These are phyloP conservation scores for Infundibulicybe gibba DNA, from an alignment of 768 basidiomycete genomes.

Conservation along the genomic window DNA sequence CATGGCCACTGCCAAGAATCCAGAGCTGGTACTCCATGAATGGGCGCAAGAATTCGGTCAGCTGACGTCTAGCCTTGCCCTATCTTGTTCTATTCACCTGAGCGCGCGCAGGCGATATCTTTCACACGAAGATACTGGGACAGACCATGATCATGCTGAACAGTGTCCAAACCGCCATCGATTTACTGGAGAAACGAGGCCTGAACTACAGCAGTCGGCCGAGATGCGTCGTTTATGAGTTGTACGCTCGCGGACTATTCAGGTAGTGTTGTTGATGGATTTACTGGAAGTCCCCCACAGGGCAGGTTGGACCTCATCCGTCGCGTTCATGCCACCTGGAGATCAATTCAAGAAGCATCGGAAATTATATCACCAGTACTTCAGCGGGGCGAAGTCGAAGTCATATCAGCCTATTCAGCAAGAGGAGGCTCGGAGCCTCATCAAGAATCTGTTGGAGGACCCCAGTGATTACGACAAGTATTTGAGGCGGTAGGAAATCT, in stretches of 20 bases:
- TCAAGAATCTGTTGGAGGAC: not conserved
- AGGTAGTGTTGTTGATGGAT: not conserved
- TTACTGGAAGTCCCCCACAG: not conserved
- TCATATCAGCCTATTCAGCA: not conserved
- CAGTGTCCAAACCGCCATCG: slow-evolving; percentile 2
- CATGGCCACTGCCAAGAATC: not conserved
- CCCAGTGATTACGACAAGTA: not conserved
- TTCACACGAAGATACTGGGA: slow-evolving; percentile 3
- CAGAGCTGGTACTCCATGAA: slow-evolving; percentile 1
- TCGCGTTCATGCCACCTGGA: not conserved
- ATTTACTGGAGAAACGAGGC: slow-evolving; percentile 14
- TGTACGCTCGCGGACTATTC: not conserved
- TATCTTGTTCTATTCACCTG: no score
- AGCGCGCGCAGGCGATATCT: slow-evolving; percentile 2
- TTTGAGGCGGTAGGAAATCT: not conserved
- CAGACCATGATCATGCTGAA: slow-evolving; percentile 6
- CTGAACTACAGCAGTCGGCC: slow-evolving; percentile 19
- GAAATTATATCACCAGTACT: not conserved
- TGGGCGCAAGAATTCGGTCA: slow-evolving; percentile 4
- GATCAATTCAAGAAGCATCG: not conserved
- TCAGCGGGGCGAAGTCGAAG: not conserved
- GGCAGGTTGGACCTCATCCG: not conserved
- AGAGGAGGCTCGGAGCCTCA: not conserved
- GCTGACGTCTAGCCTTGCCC: no score
- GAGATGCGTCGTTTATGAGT: not conserved